Evolutionary conservation across 1,139 yeast species (phyloP), one percentile per base, ranked within the genome.

Genomic region (Magnusiomyces fungicola): DNA sequence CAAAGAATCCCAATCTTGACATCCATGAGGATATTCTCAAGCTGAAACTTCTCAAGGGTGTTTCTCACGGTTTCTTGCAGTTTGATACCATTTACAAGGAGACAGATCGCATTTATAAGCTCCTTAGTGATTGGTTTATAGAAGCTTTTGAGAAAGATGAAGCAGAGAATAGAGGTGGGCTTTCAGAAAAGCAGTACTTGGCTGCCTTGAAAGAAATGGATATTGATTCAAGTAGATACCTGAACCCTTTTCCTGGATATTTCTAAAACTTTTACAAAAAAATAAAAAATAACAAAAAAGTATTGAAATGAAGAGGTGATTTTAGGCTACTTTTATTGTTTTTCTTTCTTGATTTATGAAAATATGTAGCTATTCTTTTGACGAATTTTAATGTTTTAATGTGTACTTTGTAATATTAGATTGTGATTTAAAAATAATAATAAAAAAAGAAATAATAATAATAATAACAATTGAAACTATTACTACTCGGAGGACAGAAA

Each of bases 51-150:
- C 60, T 60, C 6, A 59, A 62, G 41, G 75, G 75, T 2, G 65
- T 71, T 49, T 75, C 75, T 2, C 76, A 72, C 53, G 68, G 74
- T 6, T 70, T 68, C 12, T 67, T 72, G 71, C 74, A 67, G 33
- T 71, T 72, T 74, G 71, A 70, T 52, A 70, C 60, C 9, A 63
- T 66, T 5, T 58, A 70, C 50, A 61, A 64, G 1, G 69, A 70
- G 49, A 74, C 74, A 10, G 65, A 59, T 32, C 23, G 42, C 6
- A 44, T 55, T 22, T 47, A 51, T 33, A 42, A 46, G 18, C 49
- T 52, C 21, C 49, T 52, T 14, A 58, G 55, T 10, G 40, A 38
- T 39, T 55, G 58, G 58, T 53, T 55, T 49, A 37, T 51, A 40
- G 56, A 52, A 29, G 38, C 52, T 4, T 52, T 55, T 38, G 50